A percentile compares a stretch with the other conserved stretches of the same genome.
Conservation (phyloP, 2,329 filamentous ascomycete genomes). For the Talaromyces amestolkiae region DNA sequence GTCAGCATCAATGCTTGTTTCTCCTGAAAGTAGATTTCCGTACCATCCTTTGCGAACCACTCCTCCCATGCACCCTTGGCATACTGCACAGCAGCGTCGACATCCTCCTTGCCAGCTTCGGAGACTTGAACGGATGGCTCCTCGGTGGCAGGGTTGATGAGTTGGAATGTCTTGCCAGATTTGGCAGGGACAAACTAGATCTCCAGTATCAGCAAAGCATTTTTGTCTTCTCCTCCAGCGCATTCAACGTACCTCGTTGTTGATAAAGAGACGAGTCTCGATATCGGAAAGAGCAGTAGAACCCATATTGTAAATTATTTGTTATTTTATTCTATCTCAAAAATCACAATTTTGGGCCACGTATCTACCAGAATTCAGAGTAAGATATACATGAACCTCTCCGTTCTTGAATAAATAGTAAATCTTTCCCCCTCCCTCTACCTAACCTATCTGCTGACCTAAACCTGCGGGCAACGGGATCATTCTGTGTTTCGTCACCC, state of each 20-base stretch:
- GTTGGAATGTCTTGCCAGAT: neutral
- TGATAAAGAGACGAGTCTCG: slow-evolving; percentile 4
- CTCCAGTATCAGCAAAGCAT: neutral
- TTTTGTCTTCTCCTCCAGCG: neutral
- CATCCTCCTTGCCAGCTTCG: slow-evolving; percentile 40
- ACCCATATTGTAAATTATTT: neutral
- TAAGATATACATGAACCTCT: neutral
- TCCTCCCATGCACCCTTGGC: slow-evolving; percentile 48
- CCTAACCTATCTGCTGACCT: neutral
- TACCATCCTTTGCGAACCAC: slow-evolving; percentile 43
- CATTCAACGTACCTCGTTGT: neutral
- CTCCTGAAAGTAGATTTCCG: slow-evolving; percentile 28
- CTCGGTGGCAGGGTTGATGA: slow-evolving; percentile 1
- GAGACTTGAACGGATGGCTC: slow-evolving; percentile 46
- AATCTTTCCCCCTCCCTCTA: neutral
- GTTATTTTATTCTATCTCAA: neutral
- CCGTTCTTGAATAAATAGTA: neutral
- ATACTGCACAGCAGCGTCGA: slow-evolving; percentile 48
- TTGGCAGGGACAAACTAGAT: neutral
- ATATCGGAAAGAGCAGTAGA: neutral
- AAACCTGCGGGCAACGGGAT: neutral
- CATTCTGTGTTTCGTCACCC: neutral
- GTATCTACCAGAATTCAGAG: neutral
- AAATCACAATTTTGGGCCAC: neutral
- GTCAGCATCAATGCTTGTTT: slow-evolving; percentile 31